phyloP scores from a whole-genome alignment of 2,329 filamentous ascomycete genomes.

The Parascedosporium putredinis region DNA sequence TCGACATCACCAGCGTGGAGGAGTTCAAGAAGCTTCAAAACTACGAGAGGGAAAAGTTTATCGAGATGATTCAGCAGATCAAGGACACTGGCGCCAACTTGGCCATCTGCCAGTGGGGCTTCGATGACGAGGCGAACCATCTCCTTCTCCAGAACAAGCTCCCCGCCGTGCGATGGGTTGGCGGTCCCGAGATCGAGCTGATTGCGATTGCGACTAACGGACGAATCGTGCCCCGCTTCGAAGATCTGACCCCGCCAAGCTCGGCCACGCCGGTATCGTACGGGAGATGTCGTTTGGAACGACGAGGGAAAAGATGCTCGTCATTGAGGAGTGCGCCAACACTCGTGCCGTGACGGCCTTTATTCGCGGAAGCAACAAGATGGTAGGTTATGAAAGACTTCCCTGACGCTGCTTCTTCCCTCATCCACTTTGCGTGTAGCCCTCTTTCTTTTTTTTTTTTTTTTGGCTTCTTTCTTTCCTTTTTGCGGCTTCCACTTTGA shows the following conservation, averaged over 20 bases:
- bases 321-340: conserved; percentile 98
- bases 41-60: conserved; percentile 93
- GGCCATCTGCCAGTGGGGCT: conserved; percentile 98
- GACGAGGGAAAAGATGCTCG: conserved; percentile 97
- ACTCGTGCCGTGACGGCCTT: conserved; percentile 93
- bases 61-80: conserved; percentile 97
- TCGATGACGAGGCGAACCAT: conserved; percentile 98
- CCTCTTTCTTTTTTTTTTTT: too few relatives aligned
- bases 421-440: too few relatives aligned
- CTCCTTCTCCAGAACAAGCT: conserved; percentile 90
- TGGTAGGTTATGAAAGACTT: conserved; percentile 51
- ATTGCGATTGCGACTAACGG: conserved; percentile 98
- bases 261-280: conserved; percentile 81
- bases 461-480: too few relatives aligned
- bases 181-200: conserved; percentile 93
- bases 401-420: too few relatives aligned
- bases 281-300: conserved; percentile 95
- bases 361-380: conserved; percentile 97
- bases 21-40: conserved; percentile 97
- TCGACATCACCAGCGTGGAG: conserved; percentile 93
- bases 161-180: conserved; percentile 94
- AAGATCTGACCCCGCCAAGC: conserved; percentile 87
- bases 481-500: too few relatives aligned
- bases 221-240: conserved; percentile 92
- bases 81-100: conserved; percentile 96